phyloP scores from a whole-genome alignment of 495 filamentous ascomycete genomes.

The Xylaria curta region DNA sequence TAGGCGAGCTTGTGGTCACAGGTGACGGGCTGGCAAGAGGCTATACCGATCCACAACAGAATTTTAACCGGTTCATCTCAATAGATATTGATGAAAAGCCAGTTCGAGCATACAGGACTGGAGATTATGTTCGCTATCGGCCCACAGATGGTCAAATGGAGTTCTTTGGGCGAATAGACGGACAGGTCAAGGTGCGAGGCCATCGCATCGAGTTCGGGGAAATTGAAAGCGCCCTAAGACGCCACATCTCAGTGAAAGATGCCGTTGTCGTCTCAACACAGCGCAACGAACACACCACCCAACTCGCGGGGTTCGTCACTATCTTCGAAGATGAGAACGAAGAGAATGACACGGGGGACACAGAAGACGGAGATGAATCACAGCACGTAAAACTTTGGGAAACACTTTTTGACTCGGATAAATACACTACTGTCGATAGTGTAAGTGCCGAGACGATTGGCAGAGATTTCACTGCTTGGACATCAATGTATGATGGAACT shows the following conservation, averaged over 20 bases:
- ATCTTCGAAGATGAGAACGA: neutral
- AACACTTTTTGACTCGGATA: neutral
- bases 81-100: neutral
- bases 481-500: constrained; percentile 29
- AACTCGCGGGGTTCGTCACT: constrained; percentile 1
- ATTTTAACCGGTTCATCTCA: neutral
- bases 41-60: constrained; percentile 4
- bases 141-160: neutral
- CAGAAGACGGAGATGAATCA: neutral
- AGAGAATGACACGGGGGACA: neutral
- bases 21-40: constrained; percentile 26
- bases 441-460: constrained; percentile 12
- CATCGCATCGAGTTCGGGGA: constrained; percentile 39
- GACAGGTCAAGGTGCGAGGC: constrained; percentile 37
- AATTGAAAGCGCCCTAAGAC: constrained; percentile 27
- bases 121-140: constrained; percentile 16
- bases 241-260: neutral
- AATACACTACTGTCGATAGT: constrained; percentile 12
- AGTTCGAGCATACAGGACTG: constrained; percentile 15
- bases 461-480: constrained; percentile 26
- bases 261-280: neutral
- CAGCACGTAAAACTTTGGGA: constrained; percentile 6
- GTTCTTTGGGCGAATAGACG: constrained; percentile 32
- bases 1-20: constrained; percentile 30
- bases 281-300: neutral